These are phyloP conservation scores for Mrakia blollopis DNA, from an alignment of 768 basidiomycete species.

Conservation along the genomic window DNA sequence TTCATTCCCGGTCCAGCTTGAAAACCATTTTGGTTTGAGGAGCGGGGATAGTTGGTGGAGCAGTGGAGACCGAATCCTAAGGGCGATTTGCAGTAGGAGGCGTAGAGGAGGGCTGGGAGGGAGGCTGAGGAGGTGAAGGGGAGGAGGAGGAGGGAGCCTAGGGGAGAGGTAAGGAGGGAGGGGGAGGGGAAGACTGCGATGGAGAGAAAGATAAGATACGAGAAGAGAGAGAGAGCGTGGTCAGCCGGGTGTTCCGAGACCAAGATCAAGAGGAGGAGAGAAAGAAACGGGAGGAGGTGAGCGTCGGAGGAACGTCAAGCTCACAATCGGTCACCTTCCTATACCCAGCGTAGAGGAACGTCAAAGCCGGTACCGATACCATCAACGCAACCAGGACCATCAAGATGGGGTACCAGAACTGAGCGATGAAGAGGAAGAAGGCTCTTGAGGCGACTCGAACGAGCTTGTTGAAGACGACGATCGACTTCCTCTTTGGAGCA, in stretches of 20 bases:
- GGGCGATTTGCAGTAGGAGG: conserved; percentile 18
- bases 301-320: not conserved
- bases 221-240: not conserved
- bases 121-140: not conserved
- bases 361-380: not conserved
- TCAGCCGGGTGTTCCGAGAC: not conserved
- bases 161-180: not conserved
- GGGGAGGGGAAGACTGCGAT: not conserved
- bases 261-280: not conserved
- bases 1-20: not conserved
- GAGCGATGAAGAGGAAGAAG: not conserved
- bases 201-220: not conserved
- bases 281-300: not conserved
- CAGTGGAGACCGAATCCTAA: not conserved
- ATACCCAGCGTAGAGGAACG: not conserved
- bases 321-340: not conserved
- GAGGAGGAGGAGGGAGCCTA: not conserved
- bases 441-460: not conserved
- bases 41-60: not conserved
- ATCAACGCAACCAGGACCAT: not conserved
- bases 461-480: not conserved
- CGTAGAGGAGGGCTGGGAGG: not conserved
- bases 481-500: not conserved
- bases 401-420: conserved; percentile 2
- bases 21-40: no score